phyloP scores from a whole-genome alignment of 805 yeast species.

The Metschnikowia bowlesiae region DNA sequence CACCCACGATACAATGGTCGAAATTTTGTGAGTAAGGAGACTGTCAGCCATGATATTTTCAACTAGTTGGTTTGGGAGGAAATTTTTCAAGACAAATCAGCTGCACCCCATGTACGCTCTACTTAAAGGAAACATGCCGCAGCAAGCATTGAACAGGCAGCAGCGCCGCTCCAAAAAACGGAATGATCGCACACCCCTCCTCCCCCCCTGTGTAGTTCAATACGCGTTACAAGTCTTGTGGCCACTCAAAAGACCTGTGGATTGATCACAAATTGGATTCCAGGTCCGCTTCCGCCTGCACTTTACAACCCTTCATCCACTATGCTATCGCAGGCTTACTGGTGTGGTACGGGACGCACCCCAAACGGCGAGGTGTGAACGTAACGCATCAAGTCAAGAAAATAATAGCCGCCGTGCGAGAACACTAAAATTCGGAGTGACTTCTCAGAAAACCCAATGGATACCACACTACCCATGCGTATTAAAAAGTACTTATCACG shows the following conservation, averaged over 20 bases:
- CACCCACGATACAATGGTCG: constrained; percentile 50
- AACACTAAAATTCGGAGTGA: background rate
- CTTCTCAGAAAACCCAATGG: no score
- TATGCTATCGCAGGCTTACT: background rate
- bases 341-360: background rate
- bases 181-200: background rate
- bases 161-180: background rate
- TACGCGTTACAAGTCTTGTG: no score
- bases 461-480: no score
- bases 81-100: background rate
- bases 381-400: background rate
- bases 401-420: background rate
- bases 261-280: background rate
- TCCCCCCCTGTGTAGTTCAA: no score
- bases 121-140: constrained; percentile 3
- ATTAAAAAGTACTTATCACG: no score
- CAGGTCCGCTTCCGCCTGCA: background rate
- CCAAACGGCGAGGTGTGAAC: background rate
- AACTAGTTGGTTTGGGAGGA: background rate
- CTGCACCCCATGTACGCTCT: background rate
- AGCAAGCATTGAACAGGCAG: constrained; percentile 4
- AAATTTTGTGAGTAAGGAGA: constrained; percentile 33
- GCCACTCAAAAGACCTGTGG: no score
- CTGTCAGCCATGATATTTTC: constrained; percentile 7
- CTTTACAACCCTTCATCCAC: background rate